Evolutionary conservation across 768 basidiomycete genomes (phyloP), one percentile per base, ranked within the genome.

Genomic region (Omphalotus guepiniiformis): DNA sequence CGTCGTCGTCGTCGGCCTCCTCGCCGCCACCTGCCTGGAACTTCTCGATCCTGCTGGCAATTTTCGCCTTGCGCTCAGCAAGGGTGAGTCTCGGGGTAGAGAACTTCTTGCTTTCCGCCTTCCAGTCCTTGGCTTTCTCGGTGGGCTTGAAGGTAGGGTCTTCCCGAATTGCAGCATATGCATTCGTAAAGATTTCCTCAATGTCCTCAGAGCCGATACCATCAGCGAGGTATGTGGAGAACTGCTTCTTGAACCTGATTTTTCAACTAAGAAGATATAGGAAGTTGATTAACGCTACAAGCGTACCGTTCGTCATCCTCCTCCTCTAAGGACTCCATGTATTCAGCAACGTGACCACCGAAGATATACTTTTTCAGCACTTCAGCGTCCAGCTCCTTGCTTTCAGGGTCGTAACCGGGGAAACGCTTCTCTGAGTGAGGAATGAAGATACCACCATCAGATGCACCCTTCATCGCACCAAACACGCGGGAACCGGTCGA

Each of bases 241-340:
- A 98, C 63, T 96, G 93, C 76, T 93, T 96, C 78, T 95, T 96
- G 80, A 95, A 95, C 59, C 90, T 92, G 53, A 23, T 35, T 4
- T n/a, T n/a, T n/a, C n/a, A n/a, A n/a, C n/a, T n/a, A n/a, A n/a
- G n/a, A n/a, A n/a, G n/a, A n/a, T n/a, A n/a, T n/a, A n/a, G n/a
- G n/a, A n/a, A n/a, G n/a, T n/a, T n/a, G n/a, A n/a, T n/a, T n/a
- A n/a, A n/a, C n/a, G n/a, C n/a, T n/a, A n/a, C n/a, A n/a, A n/a
- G n/a, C n/a, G n/a, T 56, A 83, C 83, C 93, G 81, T 73, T 98
- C 95, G 60, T 98, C 96, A 64, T 99, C 96, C 75, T 99, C 96
- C 79, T 99, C 96, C 74, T 99, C 96, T 45, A 98, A 74, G 48
- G 84, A 88, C 74, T 98, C 91, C 96, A 99, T 99, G 79, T 98